Conservation (phyloP, 2,329 filamentous ascomycete genomes). For the Penicillium sp. region DNA sequence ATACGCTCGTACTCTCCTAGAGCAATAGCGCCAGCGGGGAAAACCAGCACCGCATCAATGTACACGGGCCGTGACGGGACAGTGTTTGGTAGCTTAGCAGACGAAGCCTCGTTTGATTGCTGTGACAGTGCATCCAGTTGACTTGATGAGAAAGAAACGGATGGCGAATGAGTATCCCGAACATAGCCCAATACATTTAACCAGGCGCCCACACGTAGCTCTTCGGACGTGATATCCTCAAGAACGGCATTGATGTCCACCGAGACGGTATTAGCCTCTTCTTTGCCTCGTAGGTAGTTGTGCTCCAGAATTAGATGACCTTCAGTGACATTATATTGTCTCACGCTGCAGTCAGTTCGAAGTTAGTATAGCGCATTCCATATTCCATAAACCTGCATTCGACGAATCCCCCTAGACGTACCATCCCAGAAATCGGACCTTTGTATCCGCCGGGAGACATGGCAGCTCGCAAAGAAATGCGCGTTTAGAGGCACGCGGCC, state of each 20-base stretch:
- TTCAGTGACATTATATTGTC: conserved; percentile 59
- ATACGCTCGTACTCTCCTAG: conserved; percentile 72
- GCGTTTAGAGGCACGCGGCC: conserved; percentile 66
- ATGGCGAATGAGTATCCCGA: conserved; percentile 34
- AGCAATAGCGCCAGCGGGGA: conserved; percentile 74
- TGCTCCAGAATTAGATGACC: conserved; percentile 72
- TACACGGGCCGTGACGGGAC: conserved; percentile 39
- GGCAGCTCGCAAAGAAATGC: conserved; percentile 68
- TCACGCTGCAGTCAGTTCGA: conserved; percentile 55
- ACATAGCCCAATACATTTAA: conserved; percentile 87
- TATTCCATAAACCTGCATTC: conserved; percentile 8
- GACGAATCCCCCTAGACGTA: conserved; percentile 52
- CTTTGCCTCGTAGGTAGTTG: conserved; percentile 53
- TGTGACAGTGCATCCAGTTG: conserved; percentile 1
- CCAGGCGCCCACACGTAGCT: conserved; percentile 78
- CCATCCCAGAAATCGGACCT: conserved; percentile 93
- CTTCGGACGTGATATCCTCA: conserved; percentile 63
- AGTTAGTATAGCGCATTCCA: not conserved
- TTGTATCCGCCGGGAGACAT: conserved; percentile 61
- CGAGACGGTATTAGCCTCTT: conserved; percentile 53
- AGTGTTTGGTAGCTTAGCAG: conserved; percentile 1
- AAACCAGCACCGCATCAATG: conserved; percentile 77
- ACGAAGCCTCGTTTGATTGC: not conserved
- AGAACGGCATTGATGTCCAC: conserved; percentile 77
- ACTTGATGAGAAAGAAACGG: conserved; percentile 20